phyloP scores from a whole-genome alignment of 2,329 filamentous ascomycete species.

The Lachnellula cervina region DNA sequence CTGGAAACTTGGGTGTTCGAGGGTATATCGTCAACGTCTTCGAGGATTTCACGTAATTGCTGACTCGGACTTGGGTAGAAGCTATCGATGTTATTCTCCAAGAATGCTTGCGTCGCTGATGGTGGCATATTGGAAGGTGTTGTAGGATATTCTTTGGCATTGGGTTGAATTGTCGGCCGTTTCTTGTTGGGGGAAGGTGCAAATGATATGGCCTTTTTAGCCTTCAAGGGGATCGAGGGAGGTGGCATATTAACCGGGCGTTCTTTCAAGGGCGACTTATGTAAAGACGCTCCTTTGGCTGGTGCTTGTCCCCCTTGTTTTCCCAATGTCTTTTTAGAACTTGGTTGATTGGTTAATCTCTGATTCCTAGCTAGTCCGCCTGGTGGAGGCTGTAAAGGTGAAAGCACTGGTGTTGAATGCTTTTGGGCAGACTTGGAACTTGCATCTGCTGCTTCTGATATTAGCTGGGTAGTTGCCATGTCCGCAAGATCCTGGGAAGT shows the following conservation, averaged over 20 bases:
- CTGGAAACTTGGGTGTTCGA: conserved; percentile 21
- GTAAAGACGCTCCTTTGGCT: background rate
- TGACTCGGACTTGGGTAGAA: conserved; percentile 54
- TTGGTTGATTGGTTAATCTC: background rate
- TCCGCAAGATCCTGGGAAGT: conserved; percentile 10
- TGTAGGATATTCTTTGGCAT: background rate
- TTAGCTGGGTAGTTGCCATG: conserved; percentile 14
- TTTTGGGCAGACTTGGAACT: conserved; percentile 30
- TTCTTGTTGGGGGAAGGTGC: background rate
- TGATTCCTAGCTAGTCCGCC: background rate
- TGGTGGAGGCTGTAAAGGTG: background rate
- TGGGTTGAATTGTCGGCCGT: background rate
- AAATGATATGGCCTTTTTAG: conserved; percentile 4
- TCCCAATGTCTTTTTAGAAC: background rate
- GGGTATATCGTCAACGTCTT: conserved; percentile 33
- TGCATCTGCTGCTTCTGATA: conserved; percentile 32
- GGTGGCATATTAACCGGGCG: conserved; percentile 21
- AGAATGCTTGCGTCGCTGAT: conserved; percentile 49
- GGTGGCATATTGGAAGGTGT: conserved; percentile 21
- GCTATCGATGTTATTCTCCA: conserved; percentile 45
- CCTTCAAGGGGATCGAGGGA: conserved; percentile 11
- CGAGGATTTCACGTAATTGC: conserved; percentile 47
- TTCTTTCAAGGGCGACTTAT: conserved; percentile 6
- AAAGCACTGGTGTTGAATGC: background rate
- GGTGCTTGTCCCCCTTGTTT: background rate